Conservation (phyloP, 2,329 filamentous ascomycete species). For the Pezicula carpinea region DNA sequence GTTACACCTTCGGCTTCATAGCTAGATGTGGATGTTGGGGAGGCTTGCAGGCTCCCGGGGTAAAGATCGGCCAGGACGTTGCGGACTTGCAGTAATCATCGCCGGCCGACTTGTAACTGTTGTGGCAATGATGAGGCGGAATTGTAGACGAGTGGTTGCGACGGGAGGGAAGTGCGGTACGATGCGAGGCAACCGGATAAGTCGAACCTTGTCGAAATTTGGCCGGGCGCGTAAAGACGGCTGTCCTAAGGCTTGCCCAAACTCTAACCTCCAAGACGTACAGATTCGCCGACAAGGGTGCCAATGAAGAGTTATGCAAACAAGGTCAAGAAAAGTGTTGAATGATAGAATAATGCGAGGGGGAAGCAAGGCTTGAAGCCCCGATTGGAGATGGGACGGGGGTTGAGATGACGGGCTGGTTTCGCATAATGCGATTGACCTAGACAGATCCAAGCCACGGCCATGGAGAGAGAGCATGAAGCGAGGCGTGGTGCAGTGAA, state of each 20-base stretch:
- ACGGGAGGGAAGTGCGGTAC: constrained; percentile 25
- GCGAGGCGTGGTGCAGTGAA: no score
- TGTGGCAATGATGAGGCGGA: constrained; percentile 13
- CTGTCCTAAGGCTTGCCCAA: constrained; percentile 25
- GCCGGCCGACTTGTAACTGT: constrained; percentile 3
- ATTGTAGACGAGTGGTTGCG: constrained; percentile 19
- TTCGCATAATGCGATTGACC: constrained; percentile 15
- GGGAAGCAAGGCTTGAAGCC: constrained; percentile 2
- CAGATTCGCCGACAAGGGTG: constrained; percentile 3
- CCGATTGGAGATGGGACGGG: constrained; percentile 14
- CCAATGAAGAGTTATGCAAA: constrained; percentile 17
- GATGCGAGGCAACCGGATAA: constrained; percentile 24
- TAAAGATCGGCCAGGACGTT: not conserved
- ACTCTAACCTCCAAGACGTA: constrained; percentile 13
- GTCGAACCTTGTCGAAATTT: constrained; percentile 17
- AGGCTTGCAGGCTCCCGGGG: constrained; percentile 1
- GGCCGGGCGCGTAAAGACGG: constrained; percentile 30
- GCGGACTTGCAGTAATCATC: constrained; percentile 8
- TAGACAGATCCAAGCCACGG: constrained; percentile 9
- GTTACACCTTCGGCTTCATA: no score
- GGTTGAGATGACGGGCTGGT: constrained; percentile 12
- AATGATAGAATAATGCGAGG: constrained; percentile 18
- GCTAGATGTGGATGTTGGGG: no score
- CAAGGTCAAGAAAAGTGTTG: constrained; percentile 15
- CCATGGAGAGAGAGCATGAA: constrained; percentile 4